A percentile compares a stretch with the other conserved stretches of the same genome.
Evolutionary conservation across 306 rosid species (phyloP).

Genomic region (Hippophae gyantsensis): DNA sequence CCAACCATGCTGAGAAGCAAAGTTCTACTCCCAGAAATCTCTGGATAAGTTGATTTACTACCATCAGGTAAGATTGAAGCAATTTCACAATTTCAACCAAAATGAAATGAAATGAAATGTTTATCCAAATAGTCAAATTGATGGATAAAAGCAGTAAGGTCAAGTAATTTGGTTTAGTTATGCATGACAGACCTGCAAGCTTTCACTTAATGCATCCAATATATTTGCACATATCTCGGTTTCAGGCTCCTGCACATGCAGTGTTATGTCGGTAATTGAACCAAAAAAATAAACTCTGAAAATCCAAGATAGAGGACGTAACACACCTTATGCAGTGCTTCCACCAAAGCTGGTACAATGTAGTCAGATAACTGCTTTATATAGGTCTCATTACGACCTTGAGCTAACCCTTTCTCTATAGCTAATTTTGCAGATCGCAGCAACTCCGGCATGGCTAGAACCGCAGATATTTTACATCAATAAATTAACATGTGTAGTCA

Average conservation of each 20-base stretch:
- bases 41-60: too few relatives aligned
- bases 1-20: too few relatives aligned
- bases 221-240: conserved; percentile 95
- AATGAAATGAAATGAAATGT: too few relatives aligned
- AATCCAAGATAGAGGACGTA: not conserved
- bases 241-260: conserved; percentile 82
- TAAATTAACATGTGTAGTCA: not conserved
- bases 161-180: too few relatives aligned
- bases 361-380: conserved; percentile 79
- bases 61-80: too few relatives aligned
- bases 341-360: conserved; percentile 87
- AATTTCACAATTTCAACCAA: too few relatives aligned
- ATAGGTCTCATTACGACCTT: conserved; percentile 78
- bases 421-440: conserved; percentile 91
- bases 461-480: not conserved
- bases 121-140: too few relatives aligned
- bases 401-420: conserved; percentile 88
- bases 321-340: conserved; percentile 85
- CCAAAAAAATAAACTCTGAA: too few relatives aligned
- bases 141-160: too few relatives aligned
- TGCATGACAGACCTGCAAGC: conserved; percentile 61
- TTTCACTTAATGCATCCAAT: conserved; percentile 85
- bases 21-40: too few relatives aligned
- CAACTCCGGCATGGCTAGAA: conserved; percentile 91
- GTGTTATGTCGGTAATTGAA: not conserved